Percentiles rank a stretch among this genome's conserved stretches.
Conservation (phyloP, 495 filamentous ascomycete species). For the Echria macrotheca region DNA sequence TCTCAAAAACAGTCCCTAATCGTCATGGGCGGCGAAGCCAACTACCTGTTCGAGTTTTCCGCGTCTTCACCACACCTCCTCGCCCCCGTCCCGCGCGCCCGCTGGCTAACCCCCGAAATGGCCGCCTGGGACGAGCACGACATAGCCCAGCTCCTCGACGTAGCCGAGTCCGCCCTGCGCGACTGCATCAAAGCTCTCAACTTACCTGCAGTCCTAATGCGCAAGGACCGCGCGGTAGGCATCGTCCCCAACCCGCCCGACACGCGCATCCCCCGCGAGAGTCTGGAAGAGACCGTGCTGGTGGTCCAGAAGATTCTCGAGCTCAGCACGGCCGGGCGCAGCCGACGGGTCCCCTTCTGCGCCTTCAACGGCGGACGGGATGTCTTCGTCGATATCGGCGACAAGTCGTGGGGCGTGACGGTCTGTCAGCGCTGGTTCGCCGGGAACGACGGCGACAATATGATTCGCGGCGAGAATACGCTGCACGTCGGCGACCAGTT, state of each 20-base stretch:
- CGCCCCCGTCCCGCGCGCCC: conserved; percentile 56
- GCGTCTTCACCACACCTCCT: conserved; percentile 48
- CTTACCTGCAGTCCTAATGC: conserved; percentile 68
- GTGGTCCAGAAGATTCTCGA: conserved; percentile 89
- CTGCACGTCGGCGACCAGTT: conserved; percentile 96
- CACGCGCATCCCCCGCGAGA: conserved; percentile 73
- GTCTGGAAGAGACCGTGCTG: conserved; percentile 91
- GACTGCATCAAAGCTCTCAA: conserved; percentile 73
- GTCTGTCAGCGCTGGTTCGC: conserved; percentile 89
- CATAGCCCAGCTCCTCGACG: conserved; percentile 72
- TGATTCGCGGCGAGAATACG: conserved; percentile 50
- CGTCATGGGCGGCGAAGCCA: conserved; percentile 81
- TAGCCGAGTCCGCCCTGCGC: conserved; percentile 74
- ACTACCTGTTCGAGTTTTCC: conserved; percentile 79
- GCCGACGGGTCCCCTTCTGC: conserved; percentile 74
- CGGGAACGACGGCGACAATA: conserved; percentile 22
- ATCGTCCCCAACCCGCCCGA: conserved; percentile 61
- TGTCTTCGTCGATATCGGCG: conserved; percentile 97
- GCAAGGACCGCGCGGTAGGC: conserved; percentile 92
- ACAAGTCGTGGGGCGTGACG: conserved; percentile 91
- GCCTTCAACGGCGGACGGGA: conserved; percentile 98
- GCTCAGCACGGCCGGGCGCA: conserved; percentile 51
- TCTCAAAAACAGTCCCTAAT: conserved; percentile 70
- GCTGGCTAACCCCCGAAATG: conserved; percentile 90
- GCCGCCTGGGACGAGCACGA: conserved; percentile 70